Evolutionary conservation across 1,284 basidiomycete genomes (phyloP).

Genomic region (Trametes polyzona): DNA sequence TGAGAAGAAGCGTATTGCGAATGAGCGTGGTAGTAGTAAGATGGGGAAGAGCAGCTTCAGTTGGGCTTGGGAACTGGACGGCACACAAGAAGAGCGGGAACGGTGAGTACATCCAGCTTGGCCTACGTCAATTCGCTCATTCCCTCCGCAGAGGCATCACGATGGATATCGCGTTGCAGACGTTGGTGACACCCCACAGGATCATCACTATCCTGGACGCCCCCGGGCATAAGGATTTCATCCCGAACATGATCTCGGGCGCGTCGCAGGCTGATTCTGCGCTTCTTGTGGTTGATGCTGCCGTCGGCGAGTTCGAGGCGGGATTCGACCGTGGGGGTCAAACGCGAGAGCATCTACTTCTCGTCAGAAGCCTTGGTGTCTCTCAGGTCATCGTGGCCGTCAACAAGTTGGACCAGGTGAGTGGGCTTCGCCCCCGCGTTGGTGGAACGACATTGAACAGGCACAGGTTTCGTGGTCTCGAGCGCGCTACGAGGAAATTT

Average conservation of each 20-base stretch:
- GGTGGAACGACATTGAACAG: background rate
- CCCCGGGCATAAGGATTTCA: conserved; percentile 96
- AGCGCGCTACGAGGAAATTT: conserved; percentile 87
- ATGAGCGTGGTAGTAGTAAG: conserved; percentile 91
- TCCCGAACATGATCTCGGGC: conserved; percentile 99
- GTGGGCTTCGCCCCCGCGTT: conserved; percentile 26
- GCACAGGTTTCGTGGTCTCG: conserved; percentile 82
- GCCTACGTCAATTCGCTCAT: background rate
- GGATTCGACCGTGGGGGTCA: conserved; percentile 95
- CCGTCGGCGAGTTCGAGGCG: conserved; percentile 92
- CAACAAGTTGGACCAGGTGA: conserved; percentile 92
- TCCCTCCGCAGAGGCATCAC: conserved; percentile 80
- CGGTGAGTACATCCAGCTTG: conserved; percentile 55
- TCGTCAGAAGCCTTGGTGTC: conserved; percentile 95
- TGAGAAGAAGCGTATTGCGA: conserved; percentile 83
- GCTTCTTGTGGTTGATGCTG: conserved; percentile 92
- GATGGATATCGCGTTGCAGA: conserved; percentile 94
- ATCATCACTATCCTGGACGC: conserved; percentile 94
- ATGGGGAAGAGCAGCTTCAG: conserved; percentile 95
- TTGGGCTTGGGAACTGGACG: conserved; percentile 98
- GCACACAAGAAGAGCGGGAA: conserved; percentile 90
- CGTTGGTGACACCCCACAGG: conserved; percentile 77
- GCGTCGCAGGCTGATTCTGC: conserved; percentile 97
- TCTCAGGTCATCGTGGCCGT: conserved; percentile 91
- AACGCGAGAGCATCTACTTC: conserved; percentile 93